phyloP scores from a whole-genome alignment of 129 eudicot species.

The Sambucus nigra region DNA sequence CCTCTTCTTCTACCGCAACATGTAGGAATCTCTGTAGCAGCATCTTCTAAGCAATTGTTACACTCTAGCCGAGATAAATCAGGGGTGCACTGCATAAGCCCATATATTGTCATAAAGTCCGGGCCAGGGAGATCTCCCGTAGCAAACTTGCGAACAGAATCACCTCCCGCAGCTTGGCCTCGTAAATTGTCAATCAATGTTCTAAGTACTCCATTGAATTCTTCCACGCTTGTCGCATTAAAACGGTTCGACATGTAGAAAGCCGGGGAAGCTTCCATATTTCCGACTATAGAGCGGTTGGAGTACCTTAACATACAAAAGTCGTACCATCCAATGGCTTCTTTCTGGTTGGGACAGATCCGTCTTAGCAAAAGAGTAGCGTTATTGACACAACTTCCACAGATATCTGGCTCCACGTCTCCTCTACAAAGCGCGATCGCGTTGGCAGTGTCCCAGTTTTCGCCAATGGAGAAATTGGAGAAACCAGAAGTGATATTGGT shows the following conservation, averaged over 20 bases:
- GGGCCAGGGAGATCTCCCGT: conserved; percentile 7
- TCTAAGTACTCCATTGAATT: conserved; percentile 12
- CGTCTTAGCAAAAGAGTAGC: neutral
- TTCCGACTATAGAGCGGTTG: conserved; percentile 22
- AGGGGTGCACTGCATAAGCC: conserved; percentile 22
- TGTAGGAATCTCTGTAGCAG: neutral
- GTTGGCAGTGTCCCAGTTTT: conserved; percentile 9
- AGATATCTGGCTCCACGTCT: conserved; percentile 8
- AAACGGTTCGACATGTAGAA: neutral
- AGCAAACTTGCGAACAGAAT: conserved; percentile 36
- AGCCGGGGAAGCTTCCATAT: neutral
- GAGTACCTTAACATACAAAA: conserved; percentile 37
- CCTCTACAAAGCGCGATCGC: conserved; percentile 23
- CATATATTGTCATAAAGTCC: conserved; percentile 2
- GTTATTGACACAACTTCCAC: conserved; percentile 9
- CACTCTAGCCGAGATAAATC: conserved; percentile 13
- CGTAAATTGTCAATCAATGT: conserved; percentile 17
- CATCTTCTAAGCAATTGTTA: conserved; percentile 2
- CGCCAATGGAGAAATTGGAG: conserved; percentile 10
- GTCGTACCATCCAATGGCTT: conserved; percentile 18
- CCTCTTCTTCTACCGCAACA: neutral
- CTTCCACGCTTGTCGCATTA: neutral
- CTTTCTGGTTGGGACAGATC: conserved; percentile 21
- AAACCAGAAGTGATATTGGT: conserved; percentile 4
- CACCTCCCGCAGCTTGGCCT: conserved; percentile 23